phyloP scores from a whole-genome alignment of 306 rosid genomes.

The Astragalus membranaceus region DNA sequence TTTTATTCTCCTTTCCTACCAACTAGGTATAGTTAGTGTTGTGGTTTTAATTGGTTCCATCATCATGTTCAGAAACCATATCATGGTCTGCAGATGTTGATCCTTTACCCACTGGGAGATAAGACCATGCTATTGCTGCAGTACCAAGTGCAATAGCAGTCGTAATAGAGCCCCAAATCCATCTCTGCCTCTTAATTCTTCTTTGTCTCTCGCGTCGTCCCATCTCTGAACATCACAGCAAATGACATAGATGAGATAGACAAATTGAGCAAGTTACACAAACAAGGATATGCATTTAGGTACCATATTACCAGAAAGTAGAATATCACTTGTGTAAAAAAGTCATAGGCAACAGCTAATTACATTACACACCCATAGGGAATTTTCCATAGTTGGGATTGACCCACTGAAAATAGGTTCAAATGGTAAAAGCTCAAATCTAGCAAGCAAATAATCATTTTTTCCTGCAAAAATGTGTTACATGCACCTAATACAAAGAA shows the following conservation, averaged over 20 bases:
- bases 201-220: conserved; percentile 73
- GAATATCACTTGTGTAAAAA: background rate
- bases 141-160: conserved; percentile 56
- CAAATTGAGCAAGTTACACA: background rate
- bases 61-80: conserved; percentile 33
- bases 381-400: background rate
- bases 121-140: conserved; percentile 74
- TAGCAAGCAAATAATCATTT: background rate
- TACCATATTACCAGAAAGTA: background rate
- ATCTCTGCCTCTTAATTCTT: conserved; percentile 62
- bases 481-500: background rate
- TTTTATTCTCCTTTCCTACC: conserved; percentile 51
- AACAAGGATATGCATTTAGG: background rate
- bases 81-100: conserved; percentile 28
- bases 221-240: conserved; percentile 43
- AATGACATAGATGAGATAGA: conserved; percentile 9
- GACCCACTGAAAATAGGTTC: too few species aligned
- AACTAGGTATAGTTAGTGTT: conserved; percentile 24
- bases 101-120: conserved; percentile 48
- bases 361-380: background rate
- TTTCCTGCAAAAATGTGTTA: background rate
- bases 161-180: conserved; percentile 89
- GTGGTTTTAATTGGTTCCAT: conserved; percentile 37
- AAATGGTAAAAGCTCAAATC: background rate
- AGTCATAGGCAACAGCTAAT: background rate